Evolutionary conservation across 2,329 filamentous ascomycete species (phyloP).

Genomic region (Sarocladium brachiariae): DNA sequence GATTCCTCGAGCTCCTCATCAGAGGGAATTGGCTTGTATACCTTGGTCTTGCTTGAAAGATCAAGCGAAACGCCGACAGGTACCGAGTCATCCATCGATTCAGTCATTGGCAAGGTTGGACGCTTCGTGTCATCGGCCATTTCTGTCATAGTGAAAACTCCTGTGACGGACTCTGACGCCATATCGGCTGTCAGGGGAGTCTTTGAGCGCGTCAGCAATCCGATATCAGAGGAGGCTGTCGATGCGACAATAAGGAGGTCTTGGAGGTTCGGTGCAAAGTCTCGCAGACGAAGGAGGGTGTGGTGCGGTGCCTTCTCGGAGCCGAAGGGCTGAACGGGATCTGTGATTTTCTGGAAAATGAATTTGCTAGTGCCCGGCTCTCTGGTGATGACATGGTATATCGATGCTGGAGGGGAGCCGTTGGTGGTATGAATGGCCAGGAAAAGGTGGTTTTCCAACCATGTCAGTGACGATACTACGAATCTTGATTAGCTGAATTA

Average conservation of each 20-base stretch:
- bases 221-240: constrained; percentile 72
- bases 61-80: constrained; percentile 77
- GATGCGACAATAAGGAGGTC: constrained; percentile 79
- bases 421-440: constrained; percentile 69
- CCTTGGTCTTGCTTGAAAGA: constrained; percentile 73
- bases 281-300: constrained; percentile 67
- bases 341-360: constrained; percentile 65
- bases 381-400: constrained; percentile 74
- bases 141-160: constrained; percentile 67
- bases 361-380: constrained; percentile 50
- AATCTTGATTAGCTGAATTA: constrained; percentile 14
- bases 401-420: constrained; percentile 50
- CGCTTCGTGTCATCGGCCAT: constrained; percentile 67
- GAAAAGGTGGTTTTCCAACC: constrained; percentile 85
- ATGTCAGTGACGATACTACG: constrained; percentile 70
- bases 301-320: constrained; percentile 65
- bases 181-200: constrained; percentile 56
- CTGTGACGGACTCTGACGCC: constrained; percentile 50
- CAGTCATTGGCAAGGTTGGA: constrained; percentile 67
- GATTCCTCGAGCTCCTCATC: constrained; percentile 76
- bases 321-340: constrained; percentile 68
- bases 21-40: constrained; percentile 67
- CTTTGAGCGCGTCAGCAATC: constrained; percentile 68
- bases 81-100: constrained; percentile 57
- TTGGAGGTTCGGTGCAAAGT: constrained; percentile 73